These are phyloP conservation scores for Fusarium coffeatum DNA, from an alignment of 2,329 filamentous ascomycete genomes.

Conservation along the genomic window DNA sequence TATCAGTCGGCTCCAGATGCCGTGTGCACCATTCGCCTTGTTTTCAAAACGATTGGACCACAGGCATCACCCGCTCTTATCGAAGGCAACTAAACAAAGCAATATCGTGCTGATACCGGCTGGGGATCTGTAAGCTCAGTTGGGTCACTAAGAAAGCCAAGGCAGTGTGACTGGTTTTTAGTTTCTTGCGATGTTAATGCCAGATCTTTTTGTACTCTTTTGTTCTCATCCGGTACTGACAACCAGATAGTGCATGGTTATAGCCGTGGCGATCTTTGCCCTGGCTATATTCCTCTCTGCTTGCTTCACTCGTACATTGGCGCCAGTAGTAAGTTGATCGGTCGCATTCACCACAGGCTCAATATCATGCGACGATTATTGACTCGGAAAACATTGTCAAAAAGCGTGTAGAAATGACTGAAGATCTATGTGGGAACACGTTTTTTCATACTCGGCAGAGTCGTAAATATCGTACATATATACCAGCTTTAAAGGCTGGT, in stretches of 20 bases:
- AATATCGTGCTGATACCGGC: conserved; percentile 12
- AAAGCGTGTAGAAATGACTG: conserved; percentile 4
- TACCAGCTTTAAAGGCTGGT: conserved; percentile 37
- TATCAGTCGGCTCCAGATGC: background rate
- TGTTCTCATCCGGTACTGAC: background rate
- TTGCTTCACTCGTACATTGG: background rate
- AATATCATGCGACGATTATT: conserved; percentile 1
- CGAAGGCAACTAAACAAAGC: conserved; percentile 20
- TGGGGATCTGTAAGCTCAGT: background rate
- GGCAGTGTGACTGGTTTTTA: background rate
- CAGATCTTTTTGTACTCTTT: conserved; percentile 2
- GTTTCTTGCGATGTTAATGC: background rate
- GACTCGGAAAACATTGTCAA: background rate
- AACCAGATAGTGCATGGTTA: background rate
- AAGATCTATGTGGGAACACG: conserved; percentile 6
- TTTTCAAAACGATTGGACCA: conserved; percentile 27
- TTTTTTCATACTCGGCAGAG: conserved; percentile 31
- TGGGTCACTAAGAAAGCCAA: background rate
- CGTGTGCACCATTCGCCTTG: conserved; percentile 14
- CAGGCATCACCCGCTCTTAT: background rate
- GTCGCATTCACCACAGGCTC: background rate
- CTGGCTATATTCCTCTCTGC: background rate
- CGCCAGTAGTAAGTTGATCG: background rate
- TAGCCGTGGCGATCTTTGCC: conserved; percentile 21
- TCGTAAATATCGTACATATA: conserved; percentile 42